Conservation (phyloP, 208 protist species). For the Phytomonas francai region DNA sequence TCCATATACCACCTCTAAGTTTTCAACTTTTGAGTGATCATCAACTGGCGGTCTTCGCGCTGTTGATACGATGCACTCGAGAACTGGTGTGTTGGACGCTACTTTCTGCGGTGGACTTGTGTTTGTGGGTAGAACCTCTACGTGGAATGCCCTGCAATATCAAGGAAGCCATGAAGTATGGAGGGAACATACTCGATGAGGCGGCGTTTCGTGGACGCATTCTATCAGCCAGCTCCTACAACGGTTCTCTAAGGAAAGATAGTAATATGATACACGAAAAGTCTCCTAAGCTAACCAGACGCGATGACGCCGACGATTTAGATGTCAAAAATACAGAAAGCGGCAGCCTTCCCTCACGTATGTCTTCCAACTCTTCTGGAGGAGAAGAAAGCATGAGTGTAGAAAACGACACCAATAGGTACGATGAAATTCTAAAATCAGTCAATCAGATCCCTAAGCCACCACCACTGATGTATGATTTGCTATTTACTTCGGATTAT, state of each 20-base stretch:
- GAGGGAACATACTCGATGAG: constrained; percentile 19
- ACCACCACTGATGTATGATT: background rate
- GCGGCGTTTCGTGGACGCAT: constrained; percentile 27
- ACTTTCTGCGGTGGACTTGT: constrained; percentile 22
- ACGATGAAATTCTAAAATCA: constrained; percentile 18
- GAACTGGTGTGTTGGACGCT: constrained; percentile 44
- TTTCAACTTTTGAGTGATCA: constrained; percentile 31
- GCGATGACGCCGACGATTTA: too few species aligned
- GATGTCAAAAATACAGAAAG: background rate
- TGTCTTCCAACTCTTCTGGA: too few species aligned
- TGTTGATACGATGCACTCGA: constrained; percentile 35
- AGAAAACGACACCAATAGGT: too few species aligned
- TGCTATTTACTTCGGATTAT: background rate
- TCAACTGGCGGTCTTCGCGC: constrained; percentile 48
- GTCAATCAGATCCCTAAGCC: constrained; percentile 7
- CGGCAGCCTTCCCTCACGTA: too few species aligned
- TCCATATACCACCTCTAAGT: constrained; percentile 30
- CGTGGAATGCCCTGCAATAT: constrained; percentile 37
- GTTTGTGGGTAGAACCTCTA: constrained; percentile 37
- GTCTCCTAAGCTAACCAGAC: background rate
- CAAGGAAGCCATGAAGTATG: constrained; percentile 30
- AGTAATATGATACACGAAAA: background rate
- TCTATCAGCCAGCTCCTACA: constrained; percentile 16
- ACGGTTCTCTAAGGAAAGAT: background rate
- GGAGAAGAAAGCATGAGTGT: background rate